A percentile compares a stretch with the other conserved stretches of the same genome.
Conservation (phyloP, 768 basidiomycete genomes). For the Paxillus involutus region DNA sequence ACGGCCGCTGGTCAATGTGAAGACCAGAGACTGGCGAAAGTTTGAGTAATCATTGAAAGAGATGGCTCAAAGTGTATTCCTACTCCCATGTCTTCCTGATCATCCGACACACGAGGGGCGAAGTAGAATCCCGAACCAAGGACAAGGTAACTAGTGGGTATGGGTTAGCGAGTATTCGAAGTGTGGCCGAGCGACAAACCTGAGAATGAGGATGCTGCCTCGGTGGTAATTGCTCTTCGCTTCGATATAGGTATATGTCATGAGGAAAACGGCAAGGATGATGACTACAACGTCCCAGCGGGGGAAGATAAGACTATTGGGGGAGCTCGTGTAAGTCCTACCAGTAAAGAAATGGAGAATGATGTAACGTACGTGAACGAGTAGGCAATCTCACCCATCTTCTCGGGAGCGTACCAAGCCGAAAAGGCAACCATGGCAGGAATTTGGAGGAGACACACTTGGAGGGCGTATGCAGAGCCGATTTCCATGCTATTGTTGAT, state of each 20-base stretch:
- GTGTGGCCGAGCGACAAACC: constrained; percentile 45
- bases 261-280: constrained; percentile 93
- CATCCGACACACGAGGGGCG: constrained; percentile 52
- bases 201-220: constrained; percentile 91
- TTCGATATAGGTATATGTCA: constrained; percentile 99
- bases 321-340: constrained; percentile 1
- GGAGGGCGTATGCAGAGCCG: constrained; percentile 96
- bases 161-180: background rate
- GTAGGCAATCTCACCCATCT: constrained; percentile 82
- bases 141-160: constrained; percentile 75
- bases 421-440: constrained; percentile 99
- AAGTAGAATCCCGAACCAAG: constrained; percentile 91
- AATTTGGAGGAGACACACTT: constrained; percentile 96
- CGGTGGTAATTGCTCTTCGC: constrained; percentile 98
- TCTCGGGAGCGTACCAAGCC: constrained; percentile 86
- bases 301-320: constrained; percentile 86
- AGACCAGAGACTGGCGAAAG: constrained; percentile 14
- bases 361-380: constrained; percentile 82
- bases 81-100: constrained; percentile 13
- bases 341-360: background rate
- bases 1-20: background rate
- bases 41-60: background rate
- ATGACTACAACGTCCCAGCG: constrained; percentile 97
- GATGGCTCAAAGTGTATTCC: constrained; percentile 3
- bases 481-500: constrained; percentile 84